phyloP scores from a whole-genome alignment of 164 flowering plant species.

The Vitis rupestris region DNA sequence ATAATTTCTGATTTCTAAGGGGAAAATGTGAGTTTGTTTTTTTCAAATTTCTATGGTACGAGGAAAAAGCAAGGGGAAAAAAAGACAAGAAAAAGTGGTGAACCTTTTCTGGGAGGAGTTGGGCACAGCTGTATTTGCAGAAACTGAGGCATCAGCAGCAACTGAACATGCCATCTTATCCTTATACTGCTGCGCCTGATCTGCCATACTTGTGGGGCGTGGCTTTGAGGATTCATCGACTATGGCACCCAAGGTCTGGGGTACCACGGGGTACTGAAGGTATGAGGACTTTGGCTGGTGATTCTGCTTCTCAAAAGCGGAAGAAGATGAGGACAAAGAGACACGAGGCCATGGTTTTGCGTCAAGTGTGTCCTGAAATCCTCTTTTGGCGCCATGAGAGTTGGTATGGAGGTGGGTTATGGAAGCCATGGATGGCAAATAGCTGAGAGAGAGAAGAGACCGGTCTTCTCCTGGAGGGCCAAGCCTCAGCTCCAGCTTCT shows the following conservation, averaged over 20 bases:
- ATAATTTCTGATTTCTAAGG: no score
- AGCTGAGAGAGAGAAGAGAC: not conserved
- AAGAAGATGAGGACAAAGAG: not conserved
- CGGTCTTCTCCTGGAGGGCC: constrained; percentile 29
- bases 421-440: not conserved
- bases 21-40: no score
- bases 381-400: constrained; percentile 8
- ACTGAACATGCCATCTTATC: constrained; percentile 10
- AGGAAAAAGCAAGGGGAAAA: not conserved
- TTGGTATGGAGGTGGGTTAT: not conserved
- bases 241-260: no score
- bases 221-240: no score
- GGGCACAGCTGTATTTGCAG: constrained; percentile 8
- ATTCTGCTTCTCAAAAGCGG: not conserved
- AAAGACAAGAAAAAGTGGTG: not conserved
- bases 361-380: constrained; percentile 5
- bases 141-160: not conserved
- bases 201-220: no score
- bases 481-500: constrained; percentile 30
- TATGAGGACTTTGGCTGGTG: not conserved
- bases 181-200: no score
- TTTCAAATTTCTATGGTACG: not conserved
- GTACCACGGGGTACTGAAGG: not conserved
- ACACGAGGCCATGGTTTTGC: constrained; percentile 1
- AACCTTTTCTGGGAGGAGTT: constrained; percentile 19